phyloP scores from a whole-genome alignment of 2,329 filamentous ascomycete genomes.

The Talaromyces marneffei region DNA sequence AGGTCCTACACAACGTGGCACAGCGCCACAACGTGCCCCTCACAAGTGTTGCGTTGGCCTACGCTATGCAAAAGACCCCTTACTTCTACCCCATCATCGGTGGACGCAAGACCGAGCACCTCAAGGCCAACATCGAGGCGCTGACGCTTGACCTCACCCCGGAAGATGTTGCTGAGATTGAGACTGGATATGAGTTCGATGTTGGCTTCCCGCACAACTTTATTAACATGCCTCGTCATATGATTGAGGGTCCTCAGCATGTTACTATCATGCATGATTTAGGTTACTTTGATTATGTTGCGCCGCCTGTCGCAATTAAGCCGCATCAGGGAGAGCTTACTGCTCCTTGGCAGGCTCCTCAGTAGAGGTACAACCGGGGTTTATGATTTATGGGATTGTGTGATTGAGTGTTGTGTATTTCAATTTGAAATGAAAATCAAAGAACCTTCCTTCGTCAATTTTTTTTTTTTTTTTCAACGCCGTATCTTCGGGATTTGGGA shows the following conservation, averaged over 20 bases:
- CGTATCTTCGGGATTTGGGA: too few relatives aligned
- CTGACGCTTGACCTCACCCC: constrained; percentile 47
- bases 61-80: constrained; percentile 39
- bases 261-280: not conserved
- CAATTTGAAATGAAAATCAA: not conserved
- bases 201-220: constrained; percentile 25
- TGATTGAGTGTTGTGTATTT: not conserved
- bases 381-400: not conserved
- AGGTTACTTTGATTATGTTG: constrained; percentile 11
- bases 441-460: not conserved
- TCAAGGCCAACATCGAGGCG: constrained; percentile 52
- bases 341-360: not conserved
- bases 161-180: constrained; percentile 52
- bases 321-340: constrained; percentile 19
- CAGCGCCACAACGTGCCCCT: constrained; percentile 24
- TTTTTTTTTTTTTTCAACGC: too few relatives aligned
- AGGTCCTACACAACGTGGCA: constrained; percentile 4
- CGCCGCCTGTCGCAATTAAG: not conserved
- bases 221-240: not conserved
- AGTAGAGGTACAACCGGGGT: not conserved
- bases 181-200: constrained; percentile 50
- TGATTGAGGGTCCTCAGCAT: constrained; percentile 2
- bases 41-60: constrained; percentile 18
- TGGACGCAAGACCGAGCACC: constrained; percentile 48
- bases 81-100: constrained; percentile 53